Base-by-base conservation (phyloP, 192 early-diverging fungal species). In the Coemansia sp. region DNA sequence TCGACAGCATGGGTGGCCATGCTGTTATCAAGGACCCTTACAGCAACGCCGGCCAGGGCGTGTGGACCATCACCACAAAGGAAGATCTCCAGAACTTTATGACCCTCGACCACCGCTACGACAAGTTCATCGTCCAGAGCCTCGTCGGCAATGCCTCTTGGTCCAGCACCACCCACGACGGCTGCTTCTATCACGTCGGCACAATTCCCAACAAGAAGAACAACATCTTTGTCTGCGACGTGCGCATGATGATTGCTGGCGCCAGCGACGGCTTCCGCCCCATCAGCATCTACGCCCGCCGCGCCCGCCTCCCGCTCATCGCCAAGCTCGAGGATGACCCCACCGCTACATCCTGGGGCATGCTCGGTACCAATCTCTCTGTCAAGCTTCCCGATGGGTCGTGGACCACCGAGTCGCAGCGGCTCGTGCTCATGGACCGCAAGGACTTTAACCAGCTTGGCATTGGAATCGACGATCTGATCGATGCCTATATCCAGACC, bases 191-290 rank as follows among this genome's bases (percentile, higher is more conserved):
- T 70, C 94, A 95, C 69, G 94, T 94, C 23, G 94, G 94, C 4
- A 95, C 94, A 5, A 91, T 95, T 64, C 94, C 94, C 12, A 92
- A 95, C 88, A 92, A 92, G 85, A 93, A 92, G 74, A 91, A 89
- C 78, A 89, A 93, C 68, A 93, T 89, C 4, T 95, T 87, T 76
- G 94, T 95, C 31, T 87, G 79, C 31, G 94, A 95, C 74, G 79
- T 95, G 36, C 77, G 94, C 0, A 90, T 94, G 91, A 95, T 95
- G 94, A 87, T 95, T 25, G 85, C 88, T n/a, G 94, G 88, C 59
- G 88, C 86, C 63, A 77, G 82, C 55, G 63, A 85, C 36, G 94
- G 94, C 10, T 95, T 95, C 75, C 74, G 87, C 29, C 94, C 94
- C 6, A 89, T 95, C 17, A 90, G 92, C 61, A 89, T 89, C 59